Evolutionary conservation across 78 protist species (phyloP).

Genomic region (Ministeria vibrans): DNA sequence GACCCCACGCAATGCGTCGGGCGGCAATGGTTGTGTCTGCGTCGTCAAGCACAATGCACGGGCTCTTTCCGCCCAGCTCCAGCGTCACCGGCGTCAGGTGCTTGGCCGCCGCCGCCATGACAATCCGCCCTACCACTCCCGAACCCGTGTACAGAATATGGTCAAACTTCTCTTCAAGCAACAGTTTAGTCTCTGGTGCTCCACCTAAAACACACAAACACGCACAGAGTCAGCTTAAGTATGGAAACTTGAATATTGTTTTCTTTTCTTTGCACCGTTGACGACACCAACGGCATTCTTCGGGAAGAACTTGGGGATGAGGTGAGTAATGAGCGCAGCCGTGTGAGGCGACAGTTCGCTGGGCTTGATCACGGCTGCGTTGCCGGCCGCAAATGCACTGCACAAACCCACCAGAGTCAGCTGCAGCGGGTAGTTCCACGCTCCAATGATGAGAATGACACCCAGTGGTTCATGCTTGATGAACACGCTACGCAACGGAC

Average conservation of each 20-base stretch:
- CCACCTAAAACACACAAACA: too few relatives aligned
- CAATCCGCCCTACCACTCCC: constrained; percentile 25
- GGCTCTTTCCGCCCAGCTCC: constrained; percentile 76
- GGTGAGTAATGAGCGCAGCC: not conserved
- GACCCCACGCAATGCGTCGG: constrained; percentile 10
- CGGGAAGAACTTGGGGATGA: constrained; percentile 30
- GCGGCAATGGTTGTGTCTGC: not conserved
- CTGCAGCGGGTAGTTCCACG: constrained; percentile 84
- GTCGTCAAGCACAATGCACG: not conserved
- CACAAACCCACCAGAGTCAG: constrained; percentile 12
- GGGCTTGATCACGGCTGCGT: constrained; percentile 51
- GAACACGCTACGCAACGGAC: not conserved
- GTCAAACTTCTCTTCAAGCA: constrained; percentile 41
- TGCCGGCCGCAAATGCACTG: constrained; percentile 26
- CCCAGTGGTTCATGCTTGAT: constrained; percentile 77
- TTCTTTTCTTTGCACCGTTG: constrained; percentile 35
- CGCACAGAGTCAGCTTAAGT: too few relatives aligned
- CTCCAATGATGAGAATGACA: constrained; percentile 76
- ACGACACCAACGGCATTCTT: constrained; percentile 6
- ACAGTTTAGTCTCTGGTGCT: constrained; percentile 14
- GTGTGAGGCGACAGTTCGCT: not conserved
- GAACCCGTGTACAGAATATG: constrained; percentile 68
- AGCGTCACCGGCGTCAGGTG: constrained; percentile 58
- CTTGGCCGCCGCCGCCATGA: constrained; percentile 51
- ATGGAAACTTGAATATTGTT: too few relatives aligned